Conservation (phyloP, 768 basidiomycete genomes). For the Dentipellis sp. region DNA sequence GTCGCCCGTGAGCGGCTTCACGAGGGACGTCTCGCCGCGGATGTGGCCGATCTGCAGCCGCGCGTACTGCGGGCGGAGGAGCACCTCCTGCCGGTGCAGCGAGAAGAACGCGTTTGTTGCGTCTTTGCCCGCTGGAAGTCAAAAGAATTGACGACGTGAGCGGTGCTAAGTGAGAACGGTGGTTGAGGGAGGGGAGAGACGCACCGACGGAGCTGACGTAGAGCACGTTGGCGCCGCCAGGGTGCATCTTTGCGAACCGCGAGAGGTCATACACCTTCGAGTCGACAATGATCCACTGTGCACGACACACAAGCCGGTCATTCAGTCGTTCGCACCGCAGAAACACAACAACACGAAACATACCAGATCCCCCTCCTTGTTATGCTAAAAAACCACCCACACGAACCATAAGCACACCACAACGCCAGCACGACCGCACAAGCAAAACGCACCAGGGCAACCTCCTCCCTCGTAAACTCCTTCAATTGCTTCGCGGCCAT, state of each 20-base stretch:
- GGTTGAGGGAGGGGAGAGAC: background rate
- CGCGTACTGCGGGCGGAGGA: slow-evolving; percentile 62
- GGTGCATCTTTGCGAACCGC: slow-evolving; percentile 77
- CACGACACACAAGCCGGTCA: background rate
- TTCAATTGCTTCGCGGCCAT: slow-evolving; percentile 16
- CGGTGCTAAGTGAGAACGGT: background rate
- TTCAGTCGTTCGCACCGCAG: background rate
- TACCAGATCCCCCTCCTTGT: slow-evolving; percentile 76
- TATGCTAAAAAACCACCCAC: slow-evolving; percentile 49
- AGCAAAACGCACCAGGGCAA: slow-evolving; percentile 44
- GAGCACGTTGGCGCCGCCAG: slow-evolving; percentile 74
- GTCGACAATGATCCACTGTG: slow-evolving; percentile 76
- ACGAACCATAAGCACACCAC: background rate
- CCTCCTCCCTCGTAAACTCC: slow-evolving; percentile 48
- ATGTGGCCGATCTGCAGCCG: slow-evolving; percentile 62
- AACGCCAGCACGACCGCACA: background rate
- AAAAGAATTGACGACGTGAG: no score
- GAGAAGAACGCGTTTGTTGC: slow-evolving; percentile 79
- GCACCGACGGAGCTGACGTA: slow-evolving; percentile 56
- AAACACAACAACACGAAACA: slow-evolving; percentile 16
- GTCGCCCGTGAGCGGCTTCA: slow-evolving; percentile 48
- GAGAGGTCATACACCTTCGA: slow-evolving; percentile 76
- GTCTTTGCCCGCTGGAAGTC: slow-evolving; percentile 50
- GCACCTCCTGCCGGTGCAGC: slow-evolving; percentile 75
- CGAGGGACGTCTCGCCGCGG: slow-evolving; percentile 43